Percentiles rank a stretch among this genome's conserved stretches.
Conservation (phyloP, 2,329 filamentous ascomycete species). For the Hypoxylon sp. region DNA sequence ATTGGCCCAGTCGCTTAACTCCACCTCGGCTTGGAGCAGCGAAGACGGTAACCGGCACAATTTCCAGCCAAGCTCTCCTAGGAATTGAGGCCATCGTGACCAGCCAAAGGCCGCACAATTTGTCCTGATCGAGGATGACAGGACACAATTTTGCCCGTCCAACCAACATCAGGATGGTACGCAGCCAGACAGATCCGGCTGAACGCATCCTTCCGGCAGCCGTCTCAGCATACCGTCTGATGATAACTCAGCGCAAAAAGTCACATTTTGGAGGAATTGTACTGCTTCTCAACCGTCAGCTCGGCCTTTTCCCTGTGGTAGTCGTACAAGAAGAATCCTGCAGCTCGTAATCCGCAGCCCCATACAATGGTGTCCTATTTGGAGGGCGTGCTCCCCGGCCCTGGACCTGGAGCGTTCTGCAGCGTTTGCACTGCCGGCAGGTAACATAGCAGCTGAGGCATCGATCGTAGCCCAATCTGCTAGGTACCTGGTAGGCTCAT, state of each 20-base stretch:
- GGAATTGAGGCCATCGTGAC: conserved; percentile 32
- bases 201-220: conserved; percentile 1
- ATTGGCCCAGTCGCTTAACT: conserved; percentile 30
- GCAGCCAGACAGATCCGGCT: conserved; percentile 1
- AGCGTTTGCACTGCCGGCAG: conserved; percentile 13
- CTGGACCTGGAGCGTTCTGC: conserved; percentile 2
- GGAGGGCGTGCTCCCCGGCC: not conserved
- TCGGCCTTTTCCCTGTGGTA: conserved; percentile 5
- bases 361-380: conserved; percentile 2
- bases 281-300: conserved; percentile 1
- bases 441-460: not conserved
- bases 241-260: conserved; percentile 5
- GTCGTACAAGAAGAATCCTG: conserved; percentile 7
- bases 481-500: not conserved
- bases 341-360: conserved; percentile 3
- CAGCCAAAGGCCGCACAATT: conserved; percentile 19
- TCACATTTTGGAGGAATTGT: conserved; percentile 1
- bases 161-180: not conserved
- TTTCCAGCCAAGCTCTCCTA: conserved; percentile 18
- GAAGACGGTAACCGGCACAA: conserved; percentile 29
- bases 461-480: conserved; percentile 2
- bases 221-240: conserved; percentile 9
- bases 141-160: conserved; percentile 14
- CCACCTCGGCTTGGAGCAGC: conserved; percentile 35
- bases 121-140: conserved; percentile 9